Evolutionary conservation across 1,284 basidiomycete species (phyloP).

Genomic region (Fomitopsis betulina): DNA sequence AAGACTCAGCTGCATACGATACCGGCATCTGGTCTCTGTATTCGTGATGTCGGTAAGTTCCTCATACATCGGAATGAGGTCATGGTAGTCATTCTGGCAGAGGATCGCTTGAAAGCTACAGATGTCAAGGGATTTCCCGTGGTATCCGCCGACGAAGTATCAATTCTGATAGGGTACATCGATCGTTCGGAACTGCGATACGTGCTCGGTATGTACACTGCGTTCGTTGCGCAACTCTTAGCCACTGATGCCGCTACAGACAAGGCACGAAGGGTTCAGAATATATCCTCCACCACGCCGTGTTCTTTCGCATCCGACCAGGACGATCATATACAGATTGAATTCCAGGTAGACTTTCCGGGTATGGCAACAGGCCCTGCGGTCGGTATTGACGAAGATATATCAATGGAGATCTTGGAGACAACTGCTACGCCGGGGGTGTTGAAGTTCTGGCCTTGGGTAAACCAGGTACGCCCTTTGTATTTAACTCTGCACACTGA

Average conservation of each 20-base stretch:
- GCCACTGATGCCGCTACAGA: conserved; percentile 40
- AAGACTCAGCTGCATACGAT: conserved; percentile 73
- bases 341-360: conserved; percentile 28
- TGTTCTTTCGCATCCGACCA: conserved; percentile 63
- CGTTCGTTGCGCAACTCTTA: neutral
- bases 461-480: conserved; percentile 69
- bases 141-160: conserved; percentile 50
- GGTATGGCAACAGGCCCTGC: conserved; percentile 47
- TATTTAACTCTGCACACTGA: neutral
- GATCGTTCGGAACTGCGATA: conserved; percentile 82
- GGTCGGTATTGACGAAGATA: conserved; percentile 64
- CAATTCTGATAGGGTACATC: conserved; percentile 86
- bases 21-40: conserved; percentile 69
- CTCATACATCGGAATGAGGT: neutral
- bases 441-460: conserved; percentile 86
- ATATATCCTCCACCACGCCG: conserved; percentile 58
- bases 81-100: conserved; percentile 34
- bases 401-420: conserved; percentile 56
- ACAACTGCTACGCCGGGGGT: conserved; percentile 49
- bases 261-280: conserved; percentile 60
- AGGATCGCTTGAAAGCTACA: conserved; percentile 63
- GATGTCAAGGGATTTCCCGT: conserved; percentile 92
- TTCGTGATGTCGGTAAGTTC: conserved; percentile 72
- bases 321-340: conserved; percentile 42
- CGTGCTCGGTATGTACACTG: conserved; percentile 63